Base-by-base conservation (phyloP, 1,284 basidiomycete species). In the Moesziomyces parantarcticus region DNA sequence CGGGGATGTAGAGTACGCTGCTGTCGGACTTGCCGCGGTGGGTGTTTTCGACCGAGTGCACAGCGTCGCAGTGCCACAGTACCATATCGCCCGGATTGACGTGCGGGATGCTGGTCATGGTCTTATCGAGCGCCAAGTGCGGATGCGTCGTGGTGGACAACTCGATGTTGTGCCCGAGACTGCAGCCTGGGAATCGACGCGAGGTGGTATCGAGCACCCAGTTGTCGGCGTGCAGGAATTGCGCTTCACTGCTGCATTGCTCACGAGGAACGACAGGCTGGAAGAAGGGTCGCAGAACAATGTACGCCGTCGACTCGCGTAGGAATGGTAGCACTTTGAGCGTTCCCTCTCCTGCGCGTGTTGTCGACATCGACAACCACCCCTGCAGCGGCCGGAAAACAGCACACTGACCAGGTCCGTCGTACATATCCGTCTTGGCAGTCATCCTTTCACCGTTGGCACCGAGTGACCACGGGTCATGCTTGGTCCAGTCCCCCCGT, bases 351-450 rank as follows among this genome's bases (percentile, higher is more conserved):
- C 85, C 85, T 0, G 89, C 87, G 0, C 88, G 88, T 0, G 90
- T 91, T 29, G 78, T n/a, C 21, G 80, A 84, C 29, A 85, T 80
- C 0, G 89, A 90, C 57, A 93, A 85, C 92, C 86, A 87, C 3
- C 90, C 90, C 80, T 92, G 91, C 87, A 90, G 90, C 0, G 90
- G 89, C n/a, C 91, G 87, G 84, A 92, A 90, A 26, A 92, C 88
- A 1, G 89, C 88, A 75, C 91, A 92, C 79, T 90, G 67, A 1
- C 48, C 89, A 36, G 87, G 68, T 20, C 77, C 75, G 16, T 44
- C 51, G 52, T 79, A 79, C 77, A 79, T 78, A 39, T 74, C 76
- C 1, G 73, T 76, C 14, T 58, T 26, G 0, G 77, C 77, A 1
- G 54, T 61, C 64, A 79, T 56, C 2, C 77, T 20, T 20, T 78